These are phyloP conservation scores for Ceratocystis cacaofunesta DNA, from an alignment of 2,329 filamentous ascomycete genomes.

Conservation along the genomic window DNA sequence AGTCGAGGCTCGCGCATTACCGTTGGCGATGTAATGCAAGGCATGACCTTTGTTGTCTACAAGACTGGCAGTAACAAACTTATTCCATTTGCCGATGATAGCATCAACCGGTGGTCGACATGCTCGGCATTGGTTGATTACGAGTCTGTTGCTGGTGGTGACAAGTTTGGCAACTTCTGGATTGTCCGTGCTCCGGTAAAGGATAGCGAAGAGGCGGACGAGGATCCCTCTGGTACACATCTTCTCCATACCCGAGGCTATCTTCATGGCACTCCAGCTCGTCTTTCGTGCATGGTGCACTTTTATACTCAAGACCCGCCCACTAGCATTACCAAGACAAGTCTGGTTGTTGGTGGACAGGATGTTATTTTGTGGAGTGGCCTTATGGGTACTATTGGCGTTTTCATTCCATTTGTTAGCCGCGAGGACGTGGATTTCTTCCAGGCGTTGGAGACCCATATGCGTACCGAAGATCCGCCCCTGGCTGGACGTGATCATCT, in stretches of 20 bases:
- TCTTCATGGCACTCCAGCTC: slow-evolving; percentile 74
- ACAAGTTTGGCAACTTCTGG: slow-evolving; percentile 97
- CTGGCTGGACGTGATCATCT: slow-evolving; percentile 86
- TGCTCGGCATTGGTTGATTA: slow-evolving; percentile 93
- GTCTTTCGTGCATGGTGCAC: slow-evolving; percentile 72
- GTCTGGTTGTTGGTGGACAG: slow-evolving; percentile 77
- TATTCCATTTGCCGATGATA: slow-evolving; percentile 87
- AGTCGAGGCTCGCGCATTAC: slow-evolving; percentile 85
- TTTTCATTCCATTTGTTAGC: slow-evolving; percentile 78
- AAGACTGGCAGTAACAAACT: slow-evolving; percentile 83
- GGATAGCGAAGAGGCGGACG: slow-evolving; percentile 76
- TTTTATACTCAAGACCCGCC: slow-evolving; percentile 87
- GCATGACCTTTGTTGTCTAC: slow-evolving; percentile 83
- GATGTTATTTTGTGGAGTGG: slow-evolving; percentile 89
- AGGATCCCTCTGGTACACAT: slow-evolving; percentile 75
- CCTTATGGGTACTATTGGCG: slow-evolving; percentile 83
- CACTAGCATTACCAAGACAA: slow-evolving; percentile 76
- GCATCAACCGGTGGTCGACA: slow-evolving; percentile 77
- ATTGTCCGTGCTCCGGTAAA: slow-evolving; percentile 77
- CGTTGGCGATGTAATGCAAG: slow-evolving; percentile 84
- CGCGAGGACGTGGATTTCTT: slow-evolving; percentile 97
- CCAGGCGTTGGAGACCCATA: slow-evolving; percentile 77
- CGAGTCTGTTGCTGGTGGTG: slow-evolving; percentile 82
- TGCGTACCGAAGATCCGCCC: slow-evolving; percentile 74
- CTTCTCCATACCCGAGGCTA: slow-evolving; percentile 83